Evolutionary conservation across 106 monocot species (phyloP).

Genomic region (Dendrobium catenatum): DNA sequence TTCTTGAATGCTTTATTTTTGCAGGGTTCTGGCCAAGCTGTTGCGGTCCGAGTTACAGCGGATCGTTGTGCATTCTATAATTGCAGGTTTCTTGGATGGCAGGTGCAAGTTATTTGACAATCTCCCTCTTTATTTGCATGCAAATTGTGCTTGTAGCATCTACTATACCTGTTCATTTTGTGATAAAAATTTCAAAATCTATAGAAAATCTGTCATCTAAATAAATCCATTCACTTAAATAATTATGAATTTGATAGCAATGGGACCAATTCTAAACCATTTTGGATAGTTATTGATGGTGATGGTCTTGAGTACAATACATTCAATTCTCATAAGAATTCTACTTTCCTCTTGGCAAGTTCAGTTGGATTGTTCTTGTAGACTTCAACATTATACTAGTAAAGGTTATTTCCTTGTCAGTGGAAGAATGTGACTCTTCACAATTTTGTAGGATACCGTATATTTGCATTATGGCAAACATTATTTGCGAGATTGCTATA

Average conservation of each 20-base stretch:
- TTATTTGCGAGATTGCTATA: conserved; percentile 85
- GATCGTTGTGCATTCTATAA: conserved; percentile 93
- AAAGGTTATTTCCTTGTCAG: not conserved
- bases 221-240: not conserved
- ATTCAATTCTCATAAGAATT: not conserved
- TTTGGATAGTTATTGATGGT: not conserved
- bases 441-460: conserved; percentile 71
- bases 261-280: not conserved
- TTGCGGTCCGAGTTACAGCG: conserved; percentile 82
- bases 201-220: not conserved
- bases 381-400: not conserved
- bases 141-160: not conserved
- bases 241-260: not conserved
- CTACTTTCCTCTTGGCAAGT: not conserved
- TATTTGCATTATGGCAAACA: conserved; percentile 94
- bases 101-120: conserved; percentile 25
- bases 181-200: not conserved
- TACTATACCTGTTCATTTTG: not conserved
- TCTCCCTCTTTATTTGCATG: not conserved
- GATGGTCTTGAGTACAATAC: not conserved
- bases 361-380: not conserved
- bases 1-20: not conserved
- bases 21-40: conserved; percentile 93
- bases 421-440: not conserved
- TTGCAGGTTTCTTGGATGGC: conserved; percentile 94